Conservation (phyloP, 176 grass and related monocot genomes). For the Zizania latifolia region DNA sequence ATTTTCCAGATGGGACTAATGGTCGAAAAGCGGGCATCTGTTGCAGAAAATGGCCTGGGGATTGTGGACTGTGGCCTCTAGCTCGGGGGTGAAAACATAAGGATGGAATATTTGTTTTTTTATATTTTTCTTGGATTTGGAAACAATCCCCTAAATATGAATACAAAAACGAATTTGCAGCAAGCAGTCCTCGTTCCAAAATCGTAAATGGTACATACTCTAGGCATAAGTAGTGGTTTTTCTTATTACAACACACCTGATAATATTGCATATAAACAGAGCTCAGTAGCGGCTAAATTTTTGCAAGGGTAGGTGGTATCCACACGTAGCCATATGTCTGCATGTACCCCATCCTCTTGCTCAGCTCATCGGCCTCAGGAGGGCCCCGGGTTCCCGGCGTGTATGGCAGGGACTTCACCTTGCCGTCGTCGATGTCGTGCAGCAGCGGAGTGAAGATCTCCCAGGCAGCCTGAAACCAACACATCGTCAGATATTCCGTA, state of each 20-base stretch:
- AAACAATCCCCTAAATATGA: too few relatives aligned
- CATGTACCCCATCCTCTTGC: conserved; percentile 59
- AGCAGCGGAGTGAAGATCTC: conserved; percentile 91
- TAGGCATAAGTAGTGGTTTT: not conserved
- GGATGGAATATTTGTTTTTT: too few relatives aligned
- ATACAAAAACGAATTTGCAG: too few relatives aligned
- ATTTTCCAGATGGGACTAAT: too few relatives aligned
- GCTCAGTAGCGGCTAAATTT: conserved; percentile 2
- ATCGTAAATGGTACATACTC: not conserved
- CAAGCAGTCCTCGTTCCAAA: not conserved
- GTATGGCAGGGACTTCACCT: conserved; percentile 62
- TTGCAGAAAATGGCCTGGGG: too few relatives aligned
- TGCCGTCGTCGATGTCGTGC: conserved; percentile 73
- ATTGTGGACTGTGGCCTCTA: too few relatives aligned
- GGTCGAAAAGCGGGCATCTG: too few relatives aligned
- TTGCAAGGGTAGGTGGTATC: conserved; percentile 69
- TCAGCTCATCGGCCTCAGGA: conserved; percentile 62
- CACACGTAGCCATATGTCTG: conserved; percentile 89
- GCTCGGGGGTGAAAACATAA: too few relatives aligned
- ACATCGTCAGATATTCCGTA: not conserved
- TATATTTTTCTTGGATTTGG: too few relatives aligned
- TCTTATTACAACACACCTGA: not conserved
- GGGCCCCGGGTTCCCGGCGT: conserved; percentile 69
- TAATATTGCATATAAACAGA: not conserved
- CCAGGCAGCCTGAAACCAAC: conserved; percentile 77